phyloP scores from a whole-genome alignment of 2,329 filamentous ascomycete genomes.

The Aureobasidium subglaciale region DNA sequence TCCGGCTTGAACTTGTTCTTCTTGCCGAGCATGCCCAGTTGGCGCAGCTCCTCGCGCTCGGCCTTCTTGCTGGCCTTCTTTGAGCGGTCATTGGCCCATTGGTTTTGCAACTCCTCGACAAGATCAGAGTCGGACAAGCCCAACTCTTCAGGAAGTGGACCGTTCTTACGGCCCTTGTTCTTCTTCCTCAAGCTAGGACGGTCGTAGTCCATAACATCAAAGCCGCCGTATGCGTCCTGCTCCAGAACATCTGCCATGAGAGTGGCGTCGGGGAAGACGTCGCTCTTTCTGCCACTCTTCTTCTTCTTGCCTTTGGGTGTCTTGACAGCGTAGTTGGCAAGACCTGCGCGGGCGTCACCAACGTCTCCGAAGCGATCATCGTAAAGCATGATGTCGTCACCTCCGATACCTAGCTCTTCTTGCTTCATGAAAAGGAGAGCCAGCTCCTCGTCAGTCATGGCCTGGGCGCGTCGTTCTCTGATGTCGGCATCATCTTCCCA shows the following conservation, averaged over 20 bases:
- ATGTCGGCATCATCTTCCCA: constrained; percentile 38
- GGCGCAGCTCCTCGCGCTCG: constrained; percentile 40
- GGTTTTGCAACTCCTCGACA: constrained; percentile 31
- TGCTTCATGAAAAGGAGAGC: constrained; percentile 56
- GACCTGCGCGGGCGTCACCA: constrained; percentile 25
- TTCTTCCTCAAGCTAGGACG: constrained; percentile 60
- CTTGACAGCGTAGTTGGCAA: constrained; percentile 21
- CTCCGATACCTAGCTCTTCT: constrained; percentile 55
- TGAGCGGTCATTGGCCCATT: constrained; percentile 39
- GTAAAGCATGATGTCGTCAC: constrained; percentile 53
- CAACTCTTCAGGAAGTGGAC: constrained; percentile 29
- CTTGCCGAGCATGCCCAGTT: constrained; percentile 35
- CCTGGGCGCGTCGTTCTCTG: constrained; percentile 31
- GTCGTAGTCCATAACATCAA: constrained; percentile 82
- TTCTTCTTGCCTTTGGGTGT: constrained; percentile 17
- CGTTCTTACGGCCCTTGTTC: constrained; percentile 48
- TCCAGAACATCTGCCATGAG: constrained; percentile 53
- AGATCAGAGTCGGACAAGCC: constrained; percentile 40
- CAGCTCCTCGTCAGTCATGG: constrained; percentile 54
- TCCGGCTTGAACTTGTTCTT: constrained; percentile 34
- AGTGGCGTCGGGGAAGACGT: constrained; percentile 47
- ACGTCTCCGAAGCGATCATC: constrained; percentile 33
- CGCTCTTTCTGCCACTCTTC: constrained; percentile 21
- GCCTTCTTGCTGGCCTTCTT: constrained; percentile 43
- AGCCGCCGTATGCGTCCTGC: constrained; percentile 56